phyloP scores from a whole-genome alignment of 2,329 filamentous ascomycete species.

The Talaromyces albobiverticillius region DNA sequence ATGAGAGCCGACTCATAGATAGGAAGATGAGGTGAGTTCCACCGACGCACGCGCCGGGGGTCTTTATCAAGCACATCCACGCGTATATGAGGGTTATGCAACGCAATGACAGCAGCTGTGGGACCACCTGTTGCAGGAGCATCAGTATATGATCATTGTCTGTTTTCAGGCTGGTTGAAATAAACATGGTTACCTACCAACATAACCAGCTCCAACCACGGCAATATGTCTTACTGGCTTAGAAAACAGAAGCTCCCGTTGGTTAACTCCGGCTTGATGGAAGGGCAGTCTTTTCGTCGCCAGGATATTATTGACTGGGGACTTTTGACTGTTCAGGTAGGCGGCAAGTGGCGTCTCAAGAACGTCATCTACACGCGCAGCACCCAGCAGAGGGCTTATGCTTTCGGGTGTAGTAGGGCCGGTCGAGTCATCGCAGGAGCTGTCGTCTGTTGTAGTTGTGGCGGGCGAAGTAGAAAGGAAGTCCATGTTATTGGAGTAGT shows the following conservation, averaged over 20 bases:
- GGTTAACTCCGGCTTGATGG: background rate
- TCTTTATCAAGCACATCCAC: slow-evolving; percentile 76
- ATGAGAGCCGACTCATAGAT: slow-evolving; percentile 72
- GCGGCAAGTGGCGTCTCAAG: slow-evolving; percentile 16
- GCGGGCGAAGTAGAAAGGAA: slow-evolving; percentile 19
- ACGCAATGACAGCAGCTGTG: slow-evolving; percentile 71
- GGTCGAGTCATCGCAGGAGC: slow-evolving; percentile 22
- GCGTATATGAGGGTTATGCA: slow-evolving; percentile 66
- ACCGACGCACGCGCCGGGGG: slow-evolving; percentile 62
- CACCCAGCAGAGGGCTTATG: slow-evolving; percentile 25
- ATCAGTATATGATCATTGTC: background rate
- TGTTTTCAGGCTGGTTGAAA: background rate
- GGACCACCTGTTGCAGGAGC: slow-evolving; percentile 59
- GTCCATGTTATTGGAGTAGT: slow-evolving; percentile 18
- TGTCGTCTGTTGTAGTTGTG: slow-evolving; percentile 20
- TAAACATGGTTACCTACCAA: slow-evolving; percentile 54
- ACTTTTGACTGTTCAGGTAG: slow-evolving; percentile 14
- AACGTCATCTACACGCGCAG: slow-evolving; percentile 22
- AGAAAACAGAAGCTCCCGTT: slow-evolving; percentile 9
- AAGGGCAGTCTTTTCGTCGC: slow-evolving; percentile 6
- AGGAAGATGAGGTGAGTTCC: slow-evolving; percentile 71
- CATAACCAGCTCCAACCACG: slow-evolving; percentile 73
- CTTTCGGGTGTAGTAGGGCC: slow-evolving; percentile 26
- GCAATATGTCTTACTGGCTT: slow-evolving; percentile 52
- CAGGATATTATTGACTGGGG: slow-evolving; percentile 1